Conservation (phyloP, 768 basidiomycete species). For the Suillus ampliporus region DNA sequence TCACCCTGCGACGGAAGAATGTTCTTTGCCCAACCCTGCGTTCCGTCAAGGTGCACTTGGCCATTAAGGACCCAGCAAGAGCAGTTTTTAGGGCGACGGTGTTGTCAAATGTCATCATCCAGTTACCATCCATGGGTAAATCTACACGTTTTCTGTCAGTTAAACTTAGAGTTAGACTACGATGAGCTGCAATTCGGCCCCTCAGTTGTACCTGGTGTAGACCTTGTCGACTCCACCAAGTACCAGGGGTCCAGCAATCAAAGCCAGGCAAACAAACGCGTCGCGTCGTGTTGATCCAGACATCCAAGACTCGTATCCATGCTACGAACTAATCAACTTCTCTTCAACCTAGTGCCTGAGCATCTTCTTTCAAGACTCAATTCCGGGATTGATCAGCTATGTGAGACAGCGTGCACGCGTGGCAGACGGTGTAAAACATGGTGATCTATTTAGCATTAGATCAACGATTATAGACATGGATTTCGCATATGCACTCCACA, state of each 20-base stretch:
- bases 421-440: neutral
- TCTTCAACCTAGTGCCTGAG: neutral
- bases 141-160: slow-evolving; percentile 15
- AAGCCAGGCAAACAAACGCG: slow-evolving; percentile 53
- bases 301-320: neutral
- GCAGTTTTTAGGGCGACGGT: neutral
- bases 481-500: slow-evolving; percentile 1
- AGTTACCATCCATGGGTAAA: slow-evolving; percentile 5
- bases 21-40: neutral
- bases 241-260: slow-evolving; percentile 25
- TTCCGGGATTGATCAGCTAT: neutral
- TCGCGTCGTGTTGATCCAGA: slow-evolving; percentile 44
- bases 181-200: slow-evolving; percentile 7
- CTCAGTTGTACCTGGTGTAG: neutral
- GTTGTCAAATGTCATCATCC: neutral
- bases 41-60: neutral
- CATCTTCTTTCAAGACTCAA: neutral
- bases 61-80: too few species aligned
- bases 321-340: neutral
- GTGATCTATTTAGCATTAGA: neutral
- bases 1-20: neutral
- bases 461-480: neutral
- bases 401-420: neutral
- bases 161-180: slow-evolving; percentile 14
- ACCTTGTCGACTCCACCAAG: slow-evolving; percentile 1